Evolutionary conservation across 768 basidiomycete genomes (phyloP).

Genomic region (Podaxis sp.): DNA sequence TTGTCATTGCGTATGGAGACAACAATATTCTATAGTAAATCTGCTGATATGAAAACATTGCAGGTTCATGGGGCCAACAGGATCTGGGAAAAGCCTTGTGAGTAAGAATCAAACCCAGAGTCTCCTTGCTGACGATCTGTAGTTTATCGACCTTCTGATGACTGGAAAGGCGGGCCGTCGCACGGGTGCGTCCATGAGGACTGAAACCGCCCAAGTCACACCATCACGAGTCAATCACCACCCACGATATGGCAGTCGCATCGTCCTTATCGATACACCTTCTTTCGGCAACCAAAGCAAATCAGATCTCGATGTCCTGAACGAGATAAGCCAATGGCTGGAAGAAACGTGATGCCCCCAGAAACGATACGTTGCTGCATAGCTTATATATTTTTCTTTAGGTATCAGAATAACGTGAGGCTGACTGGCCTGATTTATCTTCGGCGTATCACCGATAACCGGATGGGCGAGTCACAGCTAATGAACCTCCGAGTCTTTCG

Average conservation of each 20-base stretch:
- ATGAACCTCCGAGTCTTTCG: slow-evolving; percentile 51
- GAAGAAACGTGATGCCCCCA: background rate
- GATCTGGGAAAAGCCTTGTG: too few relatives aligned
- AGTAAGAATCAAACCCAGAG: too few relatives aligned
- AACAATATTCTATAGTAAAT: too few relatives aligned
- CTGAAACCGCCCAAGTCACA: background rate
- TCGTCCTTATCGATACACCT: slow-evolving; percentile 8
- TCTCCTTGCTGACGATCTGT: too few relatives aligned
- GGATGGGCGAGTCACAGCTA: slow-evolving; percentile 46
- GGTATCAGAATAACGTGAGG: slow-evolving; percentile 10
- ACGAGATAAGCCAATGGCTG: background rate
- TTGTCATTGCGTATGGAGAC: too few relatives aligned
- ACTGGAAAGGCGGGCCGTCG: background rate
- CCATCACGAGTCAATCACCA: background rate
- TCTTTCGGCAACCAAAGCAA: background rate
- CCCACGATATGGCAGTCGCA: background rate
- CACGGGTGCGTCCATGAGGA: background rate
- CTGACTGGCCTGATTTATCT: slow-evolving; percentile 28
- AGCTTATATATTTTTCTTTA: background rate
- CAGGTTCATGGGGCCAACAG: too few relatives aligned
- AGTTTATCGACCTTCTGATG: slow-evolving; percentile 5
- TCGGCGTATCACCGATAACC: slow-evolving; percentile 51
- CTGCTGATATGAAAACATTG: too few relatives aligned
- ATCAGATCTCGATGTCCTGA: background rate
- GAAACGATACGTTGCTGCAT: background rate